Percentiles rank a stretch among this genome's conserved stretches.
Conservation (phyloP, 2,329 filamentous ascomycete genomes). For the Calonectria multiphialidica region DNA sequence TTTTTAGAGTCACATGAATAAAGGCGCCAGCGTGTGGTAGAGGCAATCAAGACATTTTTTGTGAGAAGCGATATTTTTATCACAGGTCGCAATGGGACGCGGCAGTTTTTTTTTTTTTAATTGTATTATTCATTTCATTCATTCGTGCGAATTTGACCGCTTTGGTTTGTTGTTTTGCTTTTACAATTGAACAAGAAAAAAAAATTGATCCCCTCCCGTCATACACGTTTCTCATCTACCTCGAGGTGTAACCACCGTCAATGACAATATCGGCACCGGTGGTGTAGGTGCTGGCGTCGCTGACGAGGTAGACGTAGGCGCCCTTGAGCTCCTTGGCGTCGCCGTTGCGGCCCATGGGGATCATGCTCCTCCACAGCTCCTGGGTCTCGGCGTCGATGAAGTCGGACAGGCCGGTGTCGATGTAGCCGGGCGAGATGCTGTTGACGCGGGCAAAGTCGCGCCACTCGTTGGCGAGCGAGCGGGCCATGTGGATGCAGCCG, state of each 20-base stretch:
- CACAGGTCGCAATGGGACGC: not conserved
- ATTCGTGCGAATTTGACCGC: slow-evolving; percentile 9
- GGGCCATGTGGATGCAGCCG: slow-evolving; percentile 65
- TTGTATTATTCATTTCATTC: not conserved
- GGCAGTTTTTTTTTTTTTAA: not conserved
- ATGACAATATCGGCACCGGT: slow-evolving; percentile 63
- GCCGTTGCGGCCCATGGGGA: slow-evolving; percentile 66
- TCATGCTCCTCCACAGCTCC: slow-evolving; percentile 53
- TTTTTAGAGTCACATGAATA: not conserved
- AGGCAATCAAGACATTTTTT: not conserved
- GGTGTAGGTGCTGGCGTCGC: slow-evolving; percentile 63
- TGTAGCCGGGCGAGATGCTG: slow-evolving; percentile 60
- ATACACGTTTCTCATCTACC: not conserved
- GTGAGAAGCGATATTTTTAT: not conserved
- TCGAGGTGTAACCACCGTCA: slow-evolving; percentile 51
- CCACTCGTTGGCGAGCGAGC: slow-evolving; percentile 67
- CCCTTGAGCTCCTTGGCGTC: slow-evolving; percentile 76
- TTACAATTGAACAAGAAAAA: not conserved
- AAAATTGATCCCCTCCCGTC: not conserved
- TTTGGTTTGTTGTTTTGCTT: not conserved
- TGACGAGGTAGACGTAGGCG: slow-evolving; percentile 65
- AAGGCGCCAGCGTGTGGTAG: not conserved
- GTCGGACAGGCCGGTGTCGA: slow-evolving; percentile 65
- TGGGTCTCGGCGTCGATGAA: slow-evolving; percentile 24
- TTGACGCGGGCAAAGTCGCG: slow-evolving; percentile 68